These are phyloP conservation scores for Sergeia podlipaevii DNA, from an alignment of 208 protist genomes.

Conservation along the genomic window DNA sequence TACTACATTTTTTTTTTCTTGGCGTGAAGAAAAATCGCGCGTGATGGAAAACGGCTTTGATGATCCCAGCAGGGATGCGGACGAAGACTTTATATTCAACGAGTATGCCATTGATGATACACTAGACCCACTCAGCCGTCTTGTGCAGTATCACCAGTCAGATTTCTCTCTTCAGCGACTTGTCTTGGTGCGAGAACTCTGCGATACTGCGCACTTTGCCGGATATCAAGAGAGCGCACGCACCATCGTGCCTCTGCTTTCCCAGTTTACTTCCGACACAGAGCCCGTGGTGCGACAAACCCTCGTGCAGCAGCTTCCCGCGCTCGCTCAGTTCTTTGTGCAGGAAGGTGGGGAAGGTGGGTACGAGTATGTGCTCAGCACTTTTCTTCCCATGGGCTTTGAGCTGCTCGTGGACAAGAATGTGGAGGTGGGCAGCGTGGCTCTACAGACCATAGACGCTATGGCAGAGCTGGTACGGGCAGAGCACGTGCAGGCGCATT, in stretches of 20 bases:
- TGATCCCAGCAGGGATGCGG: conserved; percentile 43
- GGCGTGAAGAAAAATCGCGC: background rate
- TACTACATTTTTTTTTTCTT: background rate
- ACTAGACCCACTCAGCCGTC: conserved; percentile 79
- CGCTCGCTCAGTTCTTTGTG: conserved; percentile 76
- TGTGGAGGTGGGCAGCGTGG: conserved; percentile 85
- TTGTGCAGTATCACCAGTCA: conserved; percentile 86
- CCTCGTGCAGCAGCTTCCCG: conserved; percentile 87
- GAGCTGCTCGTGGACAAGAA: conserved; percentile 95
- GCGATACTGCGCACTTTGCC: conserved; percentile 75
- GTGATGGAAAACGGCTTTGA: conserved; percentile 35
- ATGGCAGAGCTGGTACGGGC: conserved; percentile 80
- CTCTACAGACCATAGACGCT: conserved; percentile 76
- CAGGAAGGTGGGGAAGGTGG: conserved; percentile 68
- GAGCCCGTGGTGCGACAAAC: conserved; percentile 91
- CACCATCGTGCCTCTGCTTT: conserved; percentile 81
- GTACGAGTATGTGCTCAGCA: conserved; percentile 80
- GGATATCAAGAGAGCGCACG: conserved; percentile 80
- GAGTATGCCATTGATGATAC: conserved; percentile 93
- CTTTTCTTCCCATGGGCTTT: conserved; percentile 90
- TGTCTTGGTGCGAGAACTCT: conserved; percentile 81
- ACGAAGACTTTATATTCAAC: conserved; percentile 92
- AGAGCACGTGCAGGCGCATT: conserved; percentile 81
- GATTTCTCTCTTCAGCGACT: conserved; percentile 90
- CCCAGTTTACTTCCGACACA: conserved; percentile 81